Evolutionary conservation across 805 yeast species (phyloP), one percentile per base, ranked within the genome.

Genomic region (Zygoascus biomembranicola): DNA sequence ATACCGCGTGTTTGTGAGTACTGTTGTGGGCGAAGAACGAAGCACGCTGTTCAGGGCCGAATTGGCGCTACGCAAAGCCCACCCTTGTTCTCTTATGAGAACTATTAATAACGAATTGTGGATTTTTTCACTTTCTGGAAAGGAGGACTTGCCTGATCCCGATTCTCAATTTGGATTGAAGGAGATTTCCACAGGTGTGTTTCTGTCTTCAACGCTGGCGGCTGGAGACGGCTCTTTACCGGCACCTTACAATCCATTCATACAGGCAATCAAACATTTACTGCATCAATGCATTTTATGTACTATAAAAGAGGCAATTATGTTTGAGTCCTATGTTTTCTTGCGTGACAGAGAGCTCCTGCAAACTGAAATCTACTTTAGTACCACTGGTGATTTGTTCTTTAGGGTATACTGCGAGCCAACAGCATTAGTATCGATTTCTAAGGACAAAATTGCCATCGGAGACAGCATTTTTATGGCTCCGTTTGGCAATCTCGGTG

Each of bases 161-260:
- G 43, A 47, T 16, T 50, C 49, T n/a, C 28, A 45, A 42, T 57
- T 53, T 43, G 52, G 56, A 9, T 54, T 64, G n/a, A 23, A 20
- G 16, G 67, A 64, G 50, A 64, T 63, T 2, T 54, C 65, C 2
- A 61, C 64, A 16, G 67, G 67, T 1, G 45, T 59, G 13, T 61
- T 64, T 43, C 46, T 64, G 41, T 59, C 67, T 0, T 58, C 65
- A 14, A 59, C 61, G 5, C 37, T 59, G 42, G 42, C 57, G 2
- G 41, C 63, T 4, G 41, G 35, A 9, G 53, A 49, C 18, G 47
- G 44, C 3, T 16, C 32, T 6, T 10, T 46, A 16, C 59, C 65
- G 1, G 54, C 55, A 1, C 59, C 61, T 2, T 63, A 63, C 47
- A 52, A 41, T n/a, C 64, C 67, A 1, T 55, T 64, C 19, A 52